Evolutionary conservation across 2,329 filamentous ascomycete species (phyloP).

Genomic region (Fusarium temperatum): DNA sequence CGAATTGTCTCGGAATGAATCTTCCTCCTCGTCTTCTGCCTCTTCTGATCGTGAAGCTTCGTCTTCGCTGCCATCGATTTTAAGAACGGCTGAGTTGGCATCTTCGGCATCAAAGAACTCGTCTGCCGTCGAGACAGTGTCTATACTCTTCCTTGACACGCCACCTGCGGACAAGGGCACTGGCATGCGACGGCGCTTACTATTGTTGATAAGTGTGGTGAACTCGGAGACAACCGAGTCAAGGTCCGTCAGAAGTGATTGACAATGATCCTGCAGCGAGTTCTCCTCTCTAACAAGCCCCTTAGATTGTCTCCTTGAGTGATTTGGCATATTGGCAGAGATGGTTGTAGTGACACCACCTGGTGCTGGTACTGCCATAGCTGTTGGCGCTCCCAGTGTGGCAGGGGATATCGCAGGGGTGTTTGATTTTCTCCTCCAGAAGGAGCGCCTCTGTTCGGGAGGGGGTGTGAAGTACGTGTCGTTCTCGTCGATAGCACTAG

Average conservation of each 20-base stretch:
- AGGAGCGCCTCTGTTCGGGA: constrained; percentile 66
- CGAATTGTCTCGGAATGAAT: constrained; percentile 61
- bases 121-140: constrained; percentile 79
- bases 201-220: constrained; percentile 77
- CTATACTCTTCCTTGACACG: constrained; percentile 71
- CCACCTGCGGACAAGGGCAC: constrained; percentile 59
- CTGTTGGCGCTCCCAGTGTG: constrained; percentile 50
- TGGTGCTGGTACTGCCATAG: constrained; percentile 55
- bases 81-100: constrained; percentile 72
- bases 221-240: constrained; percentile 88
- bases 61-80: constrained; percentile 76
- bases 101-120: constrained; percentile 95
- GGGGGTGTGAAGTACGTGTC: constrained; percentile 63
- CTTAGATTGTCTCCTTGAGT: constrained; percentile 50
- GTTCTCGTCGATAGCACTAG: constrained; percentile 59
- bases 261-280: constrained; percentile 82
- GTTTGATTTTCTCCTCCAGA: constrained; percentile 92
- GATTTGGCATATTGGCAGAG: constrained; percentile 45
- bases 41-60: constrained; percentile 67
- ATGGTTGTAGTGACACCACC: constrained; percentile 46
- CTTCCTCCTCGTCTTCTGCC: constrained; percentile 60
- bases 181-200: constrained; percentile 76
- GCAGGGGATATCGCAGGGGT: constrained; percentile 55
- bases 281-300: constrained; percentile 62
- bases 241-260: constrained; percentile 83